Conservation (phyloP, 352 stramenopile genomes). For the Hyaloperonospora arabidopsidis region DNA sequence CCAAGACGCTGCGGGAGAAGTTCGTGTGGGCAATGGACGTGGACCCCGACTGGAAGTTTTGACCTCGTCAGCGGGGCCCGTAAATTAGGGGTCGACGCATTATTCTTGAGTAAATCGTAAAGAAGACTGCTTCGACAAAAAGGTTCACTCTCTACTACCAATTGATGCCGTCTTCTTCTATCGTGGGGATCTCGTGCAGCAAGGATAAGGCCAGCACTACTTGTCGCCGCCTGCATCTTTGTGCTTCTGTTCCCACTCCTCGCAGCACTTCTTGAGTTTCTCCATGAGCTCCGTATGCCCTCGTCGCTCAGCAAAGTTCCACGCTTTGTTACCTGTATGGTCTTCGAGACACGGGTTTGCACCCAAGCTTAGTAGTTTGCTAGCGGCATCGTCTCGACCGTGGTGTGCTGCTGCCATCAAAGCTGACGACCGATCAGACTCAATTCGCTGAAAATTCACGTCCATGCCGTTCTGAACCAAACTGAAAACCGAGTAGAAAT, state of each 20-base stretch:
- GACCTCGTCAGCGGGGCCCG: constrained; percentile 11
- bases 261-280: constrained; percentile 55
- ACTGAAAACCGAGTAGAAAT: constrained; percentile 77
- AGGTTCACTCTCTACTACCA: too few species aligned
- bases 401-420: constrained; percentile 77
- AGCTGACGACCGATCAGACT: constrained; percentile 64
- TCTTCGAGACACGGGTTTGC: constrained; percentile 60
- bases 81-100: too few species aligned
- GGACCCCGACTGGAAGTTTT: constrained; percentile 94
- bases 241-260: constrained; percentile 47
- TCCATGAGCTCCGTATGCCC: constrained; percentile 61
- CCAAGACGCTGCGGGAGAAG: constrained; percentile 97
- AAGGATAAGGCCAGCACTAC: constrained; percentile 7
- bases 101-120: constrained; percentile 1
- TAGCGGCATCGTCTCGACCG: constrained; percentile 63
- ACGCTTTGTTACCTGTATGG: constrained; percentile 45
- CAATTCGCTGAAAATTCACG: constrained; percentile 78
- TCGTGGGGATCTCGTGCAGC: too few species aligned
- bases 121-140: neutral
- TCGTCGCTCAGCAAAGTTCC: constrained; percentile 61
- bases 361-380: constrained; percentile 52
- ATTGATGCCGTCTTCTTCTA: too few species aligned
- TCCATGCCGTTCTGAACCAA: constrained; percentile 78
- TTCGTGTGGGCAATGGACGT: constrained; percentile 99
- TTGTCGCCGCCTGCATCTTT: constrained; percentile 14